Evolutionary conservation across 2,329 filamentous ascomycete genomes (phyloP), one percentile per base, ranked within the genome.

Genomic region (Fonsecaea erecta): DNA sequence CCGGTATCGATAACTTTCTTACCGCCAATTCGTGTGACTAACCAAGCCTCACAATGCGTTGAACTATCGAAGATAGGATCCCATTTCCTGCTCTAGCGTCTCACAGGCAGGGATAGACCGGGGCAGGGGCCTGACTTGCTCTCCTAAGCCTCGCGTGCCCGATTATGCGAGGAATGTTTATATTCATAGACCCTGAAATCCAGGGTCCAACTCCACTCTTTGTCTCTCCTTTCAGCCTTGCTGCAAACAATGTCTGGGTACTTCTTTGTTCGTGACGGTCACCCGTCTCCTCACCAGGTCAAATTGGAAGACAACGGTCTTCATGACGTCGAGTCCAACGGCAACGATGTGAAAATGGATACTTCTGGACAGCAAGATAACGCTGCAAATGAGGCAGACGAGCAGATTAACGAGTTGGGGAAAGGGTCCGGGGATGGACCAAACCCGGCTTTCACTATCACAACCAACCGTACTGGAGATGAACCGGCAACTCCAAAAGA

Each of bases 11-110:
- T 52, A 57, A 21, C 32, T 52, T 53, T 37, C 61, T 68, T 66
- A 64, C 66, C 63, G 63, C 66, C 61, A 52, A 52, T 66, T 68
- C 53, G 57, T 68, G 66, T 58, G 53, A 68, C 66, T 53, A 54
- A 46, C 55, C 46, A 54, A 63, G 63, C 66, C 56, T 64, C 26
- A 59, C 46, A 30, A 62, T 63, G 46, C 53, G 14, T 34, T 58
- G 51, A 26, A 54, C 34, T 34, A 48, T 54, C 21, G 59, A 54
- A 56, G 60, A 66, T 66, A 66, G 60, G 64, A 57, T 61, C 51
- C 60, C 51, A 52, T 35, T 51, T 24, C 56, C 26, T 52, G 40
- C 40, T 54, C 55, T 61, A 60, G 52, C 58, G 58, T 62, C 65
- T 65, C 54, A 62, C 65, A 64, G 53, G 57, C 62, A 55, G 62